phyloP scores from a whole-genome alignment of 78 protist genomes.

The Dictyostelium citrinum region DNA sequence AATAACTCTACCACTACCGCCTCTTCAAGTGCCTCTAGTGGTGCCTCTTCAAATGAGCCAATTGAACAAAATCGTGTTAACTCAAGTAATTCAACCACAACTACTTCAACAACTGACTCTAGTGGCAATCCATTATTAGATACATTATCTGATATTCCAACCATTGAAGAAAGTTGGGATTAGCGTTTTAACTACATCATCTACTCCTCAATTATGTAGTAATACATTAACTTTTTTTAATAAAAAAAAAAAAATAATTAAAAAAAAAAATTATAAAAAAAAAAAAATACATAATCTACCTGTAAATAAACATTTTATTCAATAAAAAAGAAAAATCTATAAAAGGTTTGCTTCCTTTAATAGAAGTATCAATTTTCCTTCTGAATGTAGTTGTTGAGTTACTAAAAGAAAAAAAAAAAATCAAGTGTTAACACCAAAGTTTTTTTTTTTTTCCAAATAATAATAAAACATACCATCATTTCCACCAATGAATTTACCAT shows the following conservation, averaged over 20 bases:
- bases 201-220: neutral
- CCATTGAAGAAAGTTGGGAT: constrained; percentile 7
- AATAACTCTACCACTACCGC: neutral
- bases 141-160: neutral
- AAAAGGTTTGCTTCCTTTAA: constrained; percentile 15
- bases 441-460: neutral
- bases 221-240: neutral
- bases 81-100: neutral
- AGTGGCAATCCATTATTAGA: neutral
- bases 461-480: constrained; percentile 18
- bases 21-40: neutral
- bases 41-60: neutral
- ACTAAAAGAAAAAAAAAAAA: neutral
- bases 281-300: too few species aligned
- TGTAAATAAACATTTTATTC: neutral
- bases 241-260: neutral
- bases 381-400: neutral
- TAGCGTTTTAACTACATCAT: neutral
- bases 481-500: constrained; percentile 62
- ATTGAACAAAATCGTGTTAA: neutral
- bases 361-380: constrained; percentile 26
- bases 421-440: neutral
- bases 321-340: neutral
- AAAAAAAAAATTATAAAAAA: neutral
- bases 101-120: neutral